These are phyloP conservation scores for Pseudognaphalium luteoalbum DNA, from an alignment of 129 eudicot species.

Conservation along the genomic window DNA sequence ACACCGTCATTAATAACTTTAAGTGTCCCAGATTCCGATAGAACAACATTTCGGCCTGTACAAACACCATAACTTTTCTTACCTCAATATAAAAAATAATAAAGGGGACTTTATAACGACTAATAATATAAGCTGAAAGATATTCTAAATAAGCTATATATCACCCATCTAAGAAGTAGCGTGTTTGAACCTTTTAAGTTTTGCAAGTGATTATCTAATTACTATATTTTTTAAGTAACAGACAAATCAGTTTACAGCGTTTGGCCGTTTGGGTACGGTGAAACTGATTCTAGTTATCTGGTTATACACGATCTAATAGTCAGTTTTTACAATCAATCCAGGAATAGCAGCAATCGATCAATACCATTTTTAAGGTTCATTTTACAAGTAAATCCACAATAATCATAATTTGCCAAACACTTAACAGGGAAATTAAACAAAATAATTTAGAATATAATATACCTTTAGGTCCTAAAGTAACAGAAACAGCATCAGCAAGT, in stretches of 20 bases:
- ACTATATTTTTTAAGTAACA: background rate
- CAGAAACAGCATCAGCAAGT: conserved; percentile 98
- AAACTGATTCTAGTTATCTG: background rate
- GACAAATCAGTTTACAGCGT: background rate
- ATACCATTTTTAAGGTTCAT: background rate
- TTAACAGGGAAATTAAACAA: background rate
- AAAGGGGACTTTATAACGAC: background rate
- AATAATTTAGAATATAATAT: too few relatives aligned
- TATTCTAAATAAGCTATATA: background rate
- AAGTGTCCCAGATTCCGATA: conserved; percentile 62
- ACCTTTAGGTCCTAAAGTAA: conserved; percentile 97
- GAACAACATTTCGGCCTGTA: conserved; percentile 90
- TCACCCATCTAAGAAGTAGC: background rate
- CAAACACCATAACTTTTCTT: background rate
- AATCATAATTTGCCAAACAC: background rate
- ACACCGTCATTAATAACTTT: conserved; percentile 95
- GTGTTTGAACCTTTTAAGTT: background rate
- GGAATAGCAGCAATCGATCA: background rate
- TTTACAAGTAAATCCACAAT: background rate
- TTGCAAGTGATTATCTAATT: background rate
- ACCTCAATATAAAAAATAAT: background rate
- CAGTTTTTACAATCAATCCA: background rate
- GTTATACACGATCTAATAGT: background rate
- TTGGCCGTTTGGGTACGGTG: background rate
- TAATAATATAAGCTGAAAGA: background rate